Evolutionary conservation across 2,329 filamentous ascomycete genomes (phyloP).

Genomic region (Ascochyta rabiei): DNA sequence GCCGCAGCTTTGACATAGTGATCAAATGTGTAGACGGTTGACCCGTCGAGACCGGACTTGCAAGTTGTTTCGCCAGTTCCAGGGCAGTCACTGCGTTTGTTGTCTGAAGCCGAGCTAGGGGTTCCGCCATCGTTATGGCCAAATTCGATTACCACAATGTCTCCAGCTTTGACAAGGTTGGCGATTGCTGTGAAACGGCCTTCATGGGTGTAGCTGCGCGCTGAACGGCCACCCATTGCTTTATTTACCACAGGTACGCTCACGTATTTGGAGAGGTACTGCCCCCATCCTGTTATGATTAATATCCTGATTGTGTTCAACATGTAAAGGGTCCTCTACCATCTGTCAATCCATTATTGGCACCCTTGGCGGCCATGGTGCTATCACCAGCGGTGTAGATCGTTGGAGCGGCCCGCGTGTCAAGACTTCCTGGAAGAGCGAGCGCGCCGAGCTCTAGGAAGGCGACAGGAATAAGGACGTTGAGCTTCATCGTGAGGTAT

Average conservation of each 20-base stretch:
- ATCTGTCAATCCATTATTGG: slow-evolving; percentile 1
- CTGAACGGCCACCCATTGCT: neutral
- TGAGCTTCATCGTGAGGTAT: neutral
- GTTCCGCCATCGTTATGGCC: slow-evolving; percentile 2
- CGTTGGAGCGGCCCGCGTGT: neutral
- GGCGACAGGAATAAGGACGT: neutral
- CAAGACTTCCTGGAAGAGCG: neutral
- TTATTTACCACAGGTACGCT: neutral
- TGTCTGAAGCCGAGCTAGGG: neutral
- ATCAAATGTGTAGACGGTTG: neutral
- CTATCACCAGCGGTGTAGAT: slow-evolving; percentile 1
- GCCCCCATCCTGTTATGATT: neutral
- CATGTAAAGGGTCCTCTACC: neutral
- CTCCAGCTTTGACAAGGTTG: slow-evolving; percentile 2
- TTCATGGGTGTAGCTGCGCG: slow-evolving; percentile 3
- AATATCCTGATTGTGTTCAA: neutral
- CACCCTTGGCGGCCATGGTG: slow-evolving; percentile 5
- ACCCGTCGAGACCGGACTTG: neutral
- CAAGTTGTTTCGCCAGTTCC: neutral
- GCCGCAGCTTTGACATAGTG: slow-evolving; percentile 3
- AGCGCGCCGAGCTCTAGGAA: neutral
- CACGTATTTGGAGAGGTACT: slow-evolving; percentile 1
- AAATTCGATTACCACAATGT: slow-evolving; percentile 1
- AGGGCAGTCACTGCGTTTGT: slow-evolving; percentile 2
- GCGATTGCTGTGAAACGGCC: neutral